phyloP scores from a whole-genome alignment of 306 rosid species.

The Styphnolobium japonicum region DNA sequence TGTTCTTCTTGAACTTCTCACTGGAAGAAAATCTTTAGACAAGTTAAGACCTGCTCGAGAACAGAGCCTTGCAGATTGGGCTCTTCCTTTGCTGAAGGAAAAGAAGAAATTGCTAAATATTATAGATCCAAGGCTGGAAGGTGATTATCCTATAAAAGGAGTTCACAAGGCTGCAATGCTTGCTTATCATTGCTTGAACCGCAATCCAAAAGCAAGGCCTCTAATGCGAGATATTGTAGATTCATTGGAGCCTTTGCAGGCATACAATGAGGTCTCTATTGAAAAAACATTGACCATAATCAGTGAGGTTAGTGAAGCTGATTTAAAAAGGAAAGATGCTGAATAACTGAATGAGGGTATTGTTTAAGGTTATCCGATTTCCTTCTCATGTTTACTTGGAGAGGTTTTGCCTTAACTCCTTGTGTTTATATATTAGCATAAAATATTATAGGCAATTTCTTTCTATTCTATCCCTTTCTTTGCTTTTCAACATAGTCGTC shows the following conservation, averaged over 20 bases:
- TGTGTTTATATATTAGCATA: constrained; percentile 27
- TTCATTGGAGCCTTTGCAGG: constrained; percentile 91
- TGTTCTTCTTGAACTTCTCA: constrained; percentile 86
- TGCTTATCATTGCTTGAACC: constrained; percentile 87
- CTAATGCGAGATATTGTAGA: constrained; percentile 93
- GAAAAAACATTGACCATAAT: constrained; percentile 57
- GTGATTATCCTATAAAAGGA: constrained; percentile 78
- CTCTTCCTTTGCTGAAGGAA: constrained; percentile 85
- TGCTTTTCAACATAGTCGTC: constrained; percentile 23
- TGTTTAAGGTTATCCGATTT: constrained; percentile 1
- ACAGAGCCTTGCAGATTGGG: constrained; percentile 95
- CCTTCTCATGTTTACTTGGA: constrained; percentile 19
- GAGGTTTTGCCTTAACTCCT: constrained; percentile 33
- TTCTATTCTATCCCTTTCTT: neutral
- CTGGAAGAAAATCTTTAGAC: constrained; percentile 88
- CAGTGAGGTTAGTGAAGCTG: constrained; percentile 44
- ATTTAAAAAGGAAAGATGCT: constrained; percentile 42
- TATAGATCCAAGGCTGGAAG: constrained; percentile 80
- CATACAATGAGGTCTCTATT: constrained; percentile 37
- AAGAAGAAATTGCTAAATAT: constrained; percentile 75
- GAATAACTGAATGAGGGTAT: constrained; percentile 15
- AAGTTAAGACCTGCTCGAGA: constrained; percentile 79
- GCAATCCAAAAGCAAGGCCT: constrained; percentile 97
- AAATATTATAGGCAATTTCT: constrained; percentile 21
- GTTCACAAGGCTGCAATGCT: constrained; percentile 89